Conservation (phyloP, 306 rosid species). For the Hippophae tibetana region DNA sequence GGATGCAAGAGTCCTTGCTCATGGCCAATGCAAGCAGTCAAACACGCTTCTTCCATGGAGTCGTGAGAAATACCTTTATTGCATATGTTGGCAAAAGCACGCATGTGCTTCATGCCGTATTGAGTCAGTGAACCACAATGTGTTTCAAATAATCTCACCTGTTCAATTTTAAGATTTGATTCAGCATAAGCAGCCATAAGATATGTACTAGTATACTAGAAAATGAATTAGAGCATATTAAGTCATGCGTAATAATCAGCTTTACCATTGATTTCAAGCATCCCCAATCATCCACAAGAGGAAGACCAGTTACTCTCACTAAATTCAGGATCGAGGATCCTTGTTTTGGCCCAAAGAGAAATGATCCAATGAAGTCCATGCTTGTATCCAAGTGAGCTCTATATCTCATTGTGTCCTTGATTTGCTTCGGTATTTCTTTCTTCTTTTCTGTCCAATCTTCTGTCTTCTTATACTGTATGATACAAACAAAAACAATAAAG, state of each 20-base stretch:
- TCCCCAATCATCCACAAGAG: slow-evolving; percentile 76
- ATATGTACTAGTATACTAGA: too few species aligned
- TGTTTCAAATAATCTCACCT: slow-evolving; percentile 68
- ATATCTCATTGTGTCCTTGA: slow-evolving; percentile 45
- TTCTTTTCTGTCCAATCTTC: slow-evolving; percentile 29
- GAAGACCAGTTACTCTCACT: slow-evolving; percentile 43
- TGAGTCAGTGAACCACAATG: slow-evolving; percentile 80
- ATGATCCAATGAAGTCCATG: slow-evolving; percentile 45
- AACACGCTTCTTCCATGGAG: slow-evolving; percentile 43
- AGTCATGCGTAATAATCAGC: too few species aligned
- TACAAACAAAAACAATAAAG: neutral
- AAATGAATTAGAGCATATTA: too few species aligned
- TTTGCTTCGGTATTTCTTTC: slow-evolving; percentile 38
- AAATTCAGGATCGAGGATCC: slow-evolving; percentile 31
- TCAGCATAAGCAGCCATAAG: too few species aligned
- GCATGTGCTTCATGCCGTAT: slow-evolving; percentile 91
- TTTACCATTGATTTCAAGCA: slow-evolving; percentile 73
- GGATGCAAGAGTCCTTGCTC: slow-evolving; percentile 44
- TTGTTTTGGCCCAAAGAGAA: slow-evolving; percentile 55
- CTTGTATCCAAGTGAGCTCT: slow-evolving; percentile 68
- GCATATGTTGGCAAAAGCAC: slow-evolving; percentile 78
- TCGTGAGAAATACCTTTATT: slow-evolving; percentile 38
- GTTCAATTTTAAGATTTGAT: slow-evolving; percentile 6
- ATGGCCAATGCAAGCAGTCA: slow-evolving; percentile 46
- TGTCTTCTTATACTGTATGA: slow-evolving; percentile 46